phyloP scores from a whole-genome alignment of 2,329 filamentous ascomycete genomes.

The Orbilia ellipsospora region DNA sequence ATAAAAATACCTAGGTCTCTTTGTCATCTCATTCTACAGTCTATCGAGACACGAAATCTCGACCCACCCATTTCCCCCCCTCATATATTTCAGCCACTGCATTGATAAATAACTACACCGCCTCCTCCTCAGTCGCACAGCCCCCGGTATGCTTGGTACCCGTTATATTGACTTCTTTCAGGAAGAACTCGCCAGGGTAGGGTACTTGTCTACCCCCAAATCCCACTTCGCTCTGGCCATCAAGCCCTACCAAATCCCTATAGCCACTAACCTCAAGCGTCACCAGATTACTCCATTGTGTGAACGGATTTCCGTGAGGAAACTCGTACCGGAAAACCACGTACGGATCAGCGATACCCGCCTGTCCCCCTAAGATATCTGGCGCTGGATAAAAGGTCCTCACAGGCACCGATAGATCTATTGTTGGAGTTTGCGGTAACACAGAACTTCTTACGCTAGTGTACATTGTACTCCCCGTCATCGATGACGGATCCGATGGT shows the following conservation, averaged over 20 bases:
- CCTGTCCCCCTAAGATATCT: not conserved
- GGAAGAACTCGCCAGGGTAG: slow-evolving; percentile 32
- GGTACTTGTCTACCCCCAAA: not conserved
- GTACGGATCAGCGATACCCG: slow-evolving; percentile 14
- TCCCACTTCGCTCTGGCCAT: not conserved
- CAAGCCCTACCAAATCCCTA: slow-evolving; percentile 13
- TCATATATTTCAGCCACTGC: too few relatives aligned
- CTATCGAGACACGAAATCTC: too few relatives aligned
- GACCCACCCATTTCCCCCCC: too few relatives aligned
- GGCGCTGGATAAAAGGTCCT: slow-evolving; percentile 8
- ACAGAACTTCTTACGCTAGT: not conserved
- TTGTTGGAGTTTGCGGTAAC: slow-evolving; percentile 20
- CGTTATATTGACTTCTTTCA: slow-evolving; percentile 26
- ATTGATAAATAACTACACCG: not conserved
- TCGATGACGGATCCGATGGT: not conserved
- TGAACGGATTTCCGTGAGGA: not conserved
- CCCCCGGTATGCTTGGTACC: not conserved
- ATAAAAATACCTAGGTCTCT: too few relatives aligned
- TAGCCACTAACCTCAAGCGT: slow-evolving; percentile 34
- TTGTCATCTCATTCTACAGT: too few relatives aligned
- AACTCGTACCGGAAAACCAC: slow-evolving; percentile 20
- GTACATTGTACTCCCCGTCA: not conserved
- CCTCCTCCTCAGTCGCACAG: slow-evolving; percentile 17
- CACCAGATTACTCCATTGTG: slow-evolving; percentile 13
- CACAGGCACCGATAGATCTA: not conserved